Base-by-base conservation (phyloP, 2,329 filamentous ascomycete genomes). In the Colletotrichum cordylinicola region DNA sequence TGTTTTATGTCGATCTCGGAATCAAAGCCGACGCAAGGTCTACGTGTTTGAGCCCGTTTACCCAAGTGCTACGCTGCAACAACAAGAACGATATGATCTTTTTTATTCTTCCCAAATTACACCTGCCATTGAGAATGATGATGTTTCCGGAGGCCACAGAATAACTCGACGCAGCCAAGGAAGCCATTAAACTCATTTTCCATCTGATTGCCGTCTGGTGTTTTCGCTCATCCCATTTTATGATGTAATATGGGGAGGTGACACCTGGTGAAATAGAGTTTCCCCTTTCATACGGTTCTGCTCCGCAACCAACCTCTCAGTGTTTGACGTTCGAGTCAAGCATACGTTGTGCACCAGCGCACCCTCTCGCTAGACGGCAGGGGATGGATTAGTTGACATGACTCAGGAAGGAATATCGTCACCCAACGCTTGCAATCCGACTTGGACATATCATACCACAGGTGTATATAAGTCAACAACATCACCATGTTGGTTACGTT, bases 1-100 rank as follows among this genome's bases (percentile, higher is more conserved):
- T 31, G 27, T 72, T 52, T 56, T 35, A 27, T 43, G 52, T 67
- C 52, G 52, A 72, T 72, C 62, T 29, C 29, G 33, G 61, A 39
- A 13, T n/a, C 21, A 12, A 13, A 16, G 33, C 61, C 15, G 18
- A 12, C 15, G 33, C 10, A 15, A n/a, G 61, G n/a, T 27, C 33
- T 31, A 18, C 27, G 35, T 52, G 43, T 52, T 52, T 48, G 27
- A n/a, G 8, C 8, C 10, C 1, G 9, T 16, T 0, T 66, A 13
- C 52, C 62, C 29, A 27, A 4, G 24, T 27, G 4, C 3, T 27
- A 27, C 24, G 3, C 24, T 27, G 24, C 24, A 27, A 27, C 24
- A 27, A 27, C 24, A 27, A 4, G 4, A 27, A 4, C n/a, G 18
- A 43, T 4, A 43, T 12, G 4, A 6, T 43, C 6, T 43, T 10